Base-by-base conservation (phyloP, 176 grass and related monocot genomes). In the Eragrostis nindensis region DNA sequence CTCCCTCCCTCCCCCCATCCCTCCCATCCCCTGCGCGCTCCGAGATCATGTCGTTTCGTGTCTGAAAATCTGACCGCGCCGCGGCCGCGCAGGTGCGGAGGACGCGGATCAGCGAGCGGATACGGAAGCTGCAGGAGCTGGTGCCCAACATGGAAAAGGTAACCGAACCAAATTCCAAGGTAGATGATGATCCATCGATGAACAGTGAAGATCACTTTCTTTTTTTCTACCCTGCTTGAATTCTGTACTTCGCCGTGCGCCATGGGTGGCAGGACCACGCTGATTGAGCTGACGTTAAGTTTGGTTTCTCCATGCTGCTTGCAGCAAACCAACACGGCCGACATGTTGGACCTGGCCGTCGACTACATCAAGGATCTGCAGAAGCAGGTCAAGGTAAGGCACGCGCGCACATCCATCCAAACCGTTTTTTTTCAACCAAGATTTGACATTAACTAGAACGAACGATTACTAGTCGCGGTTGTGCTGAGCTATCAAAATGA, bases 111-210 rank as follows among this genome's bases (percentile, higher is more conserved):
- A 99, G 96, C 47, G 96, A 99, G 66, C 89, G 96, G 69, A 99
- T 99, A 84, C 83, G 90, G 64, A 99, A 93, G 71, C 78, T 99
- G 60, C 96, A 99, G 78, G 90, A 95, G 52, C 86, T 99, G 64
- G 96, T 99, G 66, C 96, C 92, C 13, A 95, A 91, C 90, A 95
- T 95, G 96, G 96, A 99, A 71, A 99, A 99, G 96, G 96, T 99
- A 64, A 88, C 41, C 32, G 62, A 43, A 15, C 53, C 42, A 50
- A 66, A 59, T 43, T 47, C 62, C 75, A 66, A 78, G 27, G 29
- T 27, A 21, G 41, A 74, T 36, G n/a, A n/a, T 7, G 14, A 76
- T 52, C 12, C 6, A 29, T 13, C 44, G 45, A 24, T 25, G 27
- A 53, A 67, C 45, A 79, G 18, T 79, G 6, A 32, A 57, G 18